Evolutionary conservation across 1,284 basidiomycete species (phyloP), one percentile per base, ranked within the genome.

Genomic region (Marasmius oreades): DNA sequence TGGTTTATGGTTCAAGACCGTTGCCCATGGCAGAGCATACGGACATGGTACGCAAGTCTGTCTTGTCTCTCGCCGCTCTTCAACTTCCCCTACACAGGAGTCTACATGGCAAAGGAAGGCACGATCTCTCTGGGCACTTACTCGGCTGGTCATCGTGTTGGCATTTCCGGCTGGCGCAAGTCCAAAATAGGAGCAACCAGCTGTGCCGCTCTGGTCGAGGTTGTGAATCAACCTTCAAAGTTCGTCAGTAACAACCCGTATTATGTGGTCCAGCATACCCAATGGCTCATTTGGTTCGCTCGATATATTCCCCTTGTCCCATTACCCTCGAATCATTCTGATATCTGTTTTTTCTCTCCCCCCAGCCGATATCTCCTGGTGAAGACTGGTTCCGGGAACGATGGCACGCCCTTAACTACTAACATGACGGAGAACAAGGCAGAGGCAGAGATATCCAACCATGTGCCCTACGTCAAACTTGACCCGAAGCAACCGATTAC

Each of bases 211-310:
- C 66, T 86, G n/a, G 77, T 82, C 0, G 82, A 86, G 67, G 74
- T 84, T 11, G 81, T 85, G 58, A 86, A 86, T 59, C 71, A 77
- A 14, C 81, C 81, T 0, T 20, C 57, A 0, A 59, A 78, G 52
- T 87, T 85, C 57, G 77, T 79, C 8, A 76, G 73, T 56, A 62
- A 61, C 0, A 69, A 72, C 47, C 82, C 82, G 1, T 78, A 75
- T 64, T 82, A 81, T 55, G 84, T 86, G 1, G 76, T 87, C 33
- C 67, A 75, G 23, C 69, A 85, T 55, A 85, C 82, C 0, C 74
- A 81, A 36, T 85, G 84, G 83, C 82, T 86, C 55, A 73, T 85
- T 63, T 85, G 84, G 84, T 84, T 61, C 43, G 80, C 65, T 51
- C 51, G 3, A 20, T n/a, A 36, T 36, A 31, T 4, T 10, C 28